Conservation (phyloP, 2,329 filamentous ascomycete species). For the Colletotrichum graminicola region DNA sequence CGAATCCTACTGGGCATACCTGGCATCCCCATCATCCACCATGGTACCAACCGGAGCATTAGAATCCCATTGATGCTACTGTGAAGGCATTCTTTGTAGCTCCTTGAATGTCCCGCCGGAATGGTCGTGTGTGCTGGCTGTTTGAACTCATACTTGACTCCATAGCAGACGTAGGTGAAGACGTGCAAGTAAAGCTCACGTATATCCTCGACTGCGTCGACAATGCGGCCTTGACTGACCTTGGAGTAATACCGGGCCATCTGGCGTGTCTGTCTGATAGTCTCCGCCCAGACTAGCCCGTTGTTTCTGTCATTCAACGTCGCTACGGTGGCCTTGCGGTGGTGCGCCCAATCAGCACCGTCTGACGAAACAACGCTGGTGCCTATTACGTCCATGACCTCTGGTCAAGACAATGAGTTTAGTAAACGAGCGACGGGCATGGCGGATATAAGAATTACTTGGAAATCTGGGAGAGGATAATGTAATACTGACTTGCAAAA, state of each 20-base stretch:
- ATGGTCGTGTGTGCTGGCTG: background rate
- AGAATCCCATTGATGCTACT: background rate
- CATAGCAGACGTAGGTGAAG: constrained; percentile 2
- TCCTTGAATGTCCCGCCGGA: background rate
- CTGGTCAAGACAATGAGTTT: background rate
- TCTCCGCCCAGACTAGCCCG: constrained; percentile 1
- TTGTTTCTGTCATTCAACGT: constrained; percentile 12
- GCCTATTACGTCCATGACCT: background rate
- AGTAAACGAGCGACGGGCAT: background rate
- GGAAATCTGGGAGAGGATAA: background rate
- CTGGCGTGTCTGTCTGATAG: constrained; percentile 5
- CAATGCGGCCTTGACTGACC: background rate
- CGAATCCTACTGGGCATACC: background rate
- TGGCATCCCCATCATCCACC: constrained; percentile 1
- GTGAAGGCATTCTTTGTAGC: constrained; percentile 1
- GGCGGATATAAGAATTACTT: background rate
- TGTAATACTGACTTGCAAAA: constrained; percentile 6
- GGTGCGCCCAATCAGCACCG: constrained; percentile 4
- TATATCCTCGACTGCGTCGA: constrained; percentile 6
- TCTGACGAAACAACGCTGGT: constrained; percentile 8
- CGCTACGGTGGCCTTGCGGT: constrained; percentile 12
- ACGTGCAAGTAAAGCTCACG: constrained; percentile 11
- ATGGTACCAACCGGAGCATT: background rate
- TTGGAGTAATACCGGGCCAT: background rate
- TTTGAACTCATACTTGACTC: constrained; percentile 5